Conservation (phyloP, 1,139 yeast species). For the Lipomyces yarrowii region DNA sequence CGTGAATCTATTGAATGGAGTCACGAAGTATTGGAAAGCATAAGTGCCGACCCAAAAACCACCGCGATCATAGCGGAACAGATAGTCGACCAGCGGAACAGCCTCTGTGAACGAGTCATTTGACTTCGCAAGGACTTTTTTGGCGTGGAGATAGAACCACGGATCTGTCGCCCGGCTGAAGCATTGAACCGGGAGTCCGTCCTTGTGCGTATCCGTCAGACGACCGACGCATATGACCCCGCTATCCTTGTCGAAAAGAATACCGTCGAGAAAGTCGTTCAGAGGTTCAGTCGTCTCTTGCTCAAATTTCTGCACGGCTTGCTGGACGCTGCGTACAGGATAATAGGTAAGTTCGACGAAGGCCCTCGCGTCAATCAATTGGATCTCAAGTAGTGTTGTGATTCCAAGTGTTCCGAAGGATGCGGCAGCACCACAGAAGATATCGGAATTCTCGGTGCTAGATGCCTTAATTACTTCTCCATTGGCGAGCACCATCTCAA, state of each 20-base stretch:
- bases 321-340: conserved; percentile 4
- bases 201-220: not conserved
- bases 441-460: conserved; percentile 8
- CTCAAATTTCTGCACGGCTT: conserved; percentile 2
- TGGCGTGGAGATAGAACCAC: conserved; percentile 11
- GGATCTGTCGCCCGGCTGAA: conserved; percentile 6
- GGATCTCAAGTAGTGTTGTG: conserved; percentile 5
- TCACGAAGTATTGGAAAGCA: conserved; percentile 9
- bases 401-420: conserved; percentile 9
- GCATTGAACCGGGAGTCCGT: not conserved
- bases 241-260: not conserved
- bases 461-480: conserved; percentile 4
- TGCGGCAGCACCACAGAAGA: conserved; percentile 8
- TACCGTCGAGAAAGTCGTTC: conserved; percentile 7
- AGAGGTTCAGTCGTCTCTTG: not conserved
- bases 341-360: conserved; percentile 3
- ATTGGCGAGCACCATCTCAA: conserved; percentile 11
- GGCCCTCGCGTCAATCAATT: conserved; percentile 7
- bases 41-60: conserved; percentile 10
- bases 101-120: conserved; percentile 2
- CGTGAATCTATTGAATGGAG: conserved; percentile 10
- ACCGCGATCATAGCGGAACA: conserved; percentile 10
- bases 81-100: conserved; percentile 8
- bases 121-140: not conserved
- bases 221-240: conserved; percentile 7